Evolutionary conservation across 2,329 filamentous ascomycete species (phyloP).

Genomic region (Phaeosphaeria sp.): DNA sequence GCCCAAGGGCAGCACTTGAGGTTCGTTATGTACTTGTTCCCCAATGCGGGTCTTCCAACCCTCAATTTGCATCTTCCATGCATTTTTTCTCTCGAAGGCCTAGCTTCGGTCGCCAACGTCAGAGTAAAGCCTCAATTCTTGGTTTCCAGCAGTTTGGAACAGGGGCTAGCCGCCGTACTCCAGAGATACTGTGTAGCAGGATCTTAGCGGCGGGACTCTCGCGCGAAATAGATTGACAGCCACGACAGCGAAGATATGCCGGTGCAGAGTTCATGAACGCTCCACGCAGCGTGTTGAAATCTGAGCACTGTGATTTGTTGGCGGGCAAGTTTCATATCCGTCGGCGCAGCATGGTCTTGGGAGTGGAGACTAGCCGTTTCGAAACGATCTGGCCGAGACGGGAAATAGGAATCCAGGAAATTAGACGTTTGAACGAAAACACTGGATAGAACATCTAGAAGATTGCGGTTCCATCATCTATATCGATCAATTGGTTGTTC

Average conservation of each 20-base stretch:
- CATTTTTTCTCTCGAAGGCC: constrained; percentile 11
- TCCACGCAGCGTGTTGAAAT: constrained; percentile 4
- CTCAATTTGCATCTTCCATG: constrained; percentile 27
- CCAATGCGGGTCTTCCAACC: constrained; percentile 20
- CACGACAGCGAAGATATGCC: constrained; percentile 19
- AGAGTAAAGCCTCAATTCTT: constrained; percentile 14
- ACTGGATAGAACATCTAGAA: not conserved
- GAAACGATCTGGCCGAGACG: constrained; percentile 14
- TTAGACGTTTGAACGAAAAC: not conserved
- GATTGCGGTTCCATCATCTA: not conserved
- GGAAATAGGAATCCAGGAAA: constrained; percentile 5
- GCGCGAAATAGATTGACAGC: constrained; percentile 34
- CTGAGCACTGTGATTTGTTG: constrained; percentile 12
- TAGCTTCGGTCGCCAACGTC: constrained; percentile 13
- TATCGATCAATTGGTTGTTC: not conserved
- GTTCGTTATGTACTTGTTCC: constrained; percentile 20
- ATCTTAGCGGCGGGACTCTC: constrained; percentile 18
- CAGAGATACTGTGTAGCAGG: constrained; percentile 19
- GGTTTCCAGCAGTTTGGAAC: constrained; percentile 15
- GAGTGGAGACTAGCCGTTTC: constrained; percentile 18
- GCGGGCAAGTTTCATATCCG: constrained; percentile 16
- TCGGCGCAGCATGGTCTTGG: constrained; percentile 8
- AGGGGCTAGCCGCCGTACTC: constrained; percentile 13
- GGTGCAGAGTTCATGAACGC: constrained; percentile 11
- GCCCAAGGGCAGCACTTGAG: not conserved